A percentile compares a stretch with the other conserved stretches of the same genome.
Evolutionary conservation across 805 yeast species (phyloP).

Genomic region (Jamesozyma hellenica): DNA sequence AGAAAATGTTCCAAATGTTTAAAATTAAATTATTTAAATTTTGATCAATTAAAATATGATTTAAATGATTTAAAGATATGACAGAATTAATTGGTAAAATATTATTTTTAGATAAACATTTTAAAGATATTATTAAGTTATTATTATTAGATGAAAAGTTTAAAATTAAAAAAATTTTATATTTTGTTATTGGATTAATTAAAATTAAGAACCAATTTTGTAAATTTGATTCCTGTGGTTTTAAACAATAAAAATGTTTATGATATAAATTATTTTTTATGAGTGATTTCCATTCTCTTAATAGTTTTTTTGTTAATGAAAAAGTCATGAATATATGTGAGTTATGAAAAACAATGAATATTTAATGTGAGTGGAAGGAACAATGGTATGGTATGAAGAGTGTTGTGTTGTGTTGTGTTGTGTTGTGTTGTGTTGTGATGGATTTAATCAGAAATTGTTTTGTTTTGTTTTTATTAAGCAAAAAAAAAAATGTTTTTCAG

Average conservation of each 20-base stretch:
- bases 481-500: too few species aligned
- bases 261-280: slow-evolving; percentile 5
- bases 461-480: too few species aligned
- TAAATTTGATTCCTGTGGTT: slow-evolving; percentile 28
- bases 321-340: slow-evolving; percentile 10
- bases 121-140: slow-evolving; percentile 14
- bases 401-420: too few species aligned
- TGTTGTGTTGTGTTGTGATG: too few species aligned
- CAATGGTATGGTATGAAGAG: too few species aligned
- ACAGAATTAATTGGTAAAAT: slow-evolving; percentile 21
- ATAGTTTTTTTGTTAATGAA: slow-evolving; percentile 18
- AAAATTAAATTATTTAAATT: slow-evolving; percentile 19
- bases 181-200: slow-evolving; percentile 9
- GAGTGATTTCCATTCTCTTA: slow-evolving; percentile 26
- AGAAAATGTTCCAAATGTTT: slow-evolving; percentile 14
- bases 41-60: slow-evolving; percentile 7
- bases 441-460: too few species aligned
- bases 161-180: slow-evolving; percentile 20
- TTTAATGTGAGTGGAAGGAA: too few species aligned
- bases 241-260: slow-evolving; percentile 12
- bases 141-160: slow-evolving; percentile 14
- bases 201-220: slow-evolving; percentile 27
- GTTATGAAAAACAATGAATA: too few species aligned
- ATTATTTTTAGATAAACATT: slow-evolving; percentile 24
- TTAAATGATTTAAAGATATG: slow-evolving; percentile 20